Conservation (phyloP, 1,284 basidiomycete species). For the Leccinum fallax region DNA sequence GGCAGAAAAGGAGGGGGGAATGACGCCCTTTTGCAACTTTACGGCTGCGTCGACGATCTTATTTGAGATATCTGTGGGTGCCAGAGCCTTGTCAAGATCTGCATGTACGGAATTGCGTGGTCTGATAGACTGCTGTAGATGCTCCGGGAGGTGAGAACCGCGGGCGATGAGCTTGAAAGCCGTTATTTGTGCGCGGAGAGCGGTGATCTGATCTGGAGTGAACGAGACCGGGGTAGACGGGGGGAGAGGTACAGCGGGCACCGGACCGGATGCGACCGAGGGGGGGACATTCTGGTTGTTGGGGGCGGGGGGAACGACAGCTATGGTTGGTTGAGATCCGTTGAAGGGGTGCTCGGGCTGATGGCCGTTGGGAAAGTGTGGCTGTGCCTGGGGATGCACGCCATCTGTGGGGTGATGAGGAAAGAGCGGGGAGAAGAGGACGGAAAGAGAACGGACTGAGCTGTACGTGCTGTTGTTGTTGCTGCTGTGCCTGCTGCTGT, state of each 20-base stretch:
- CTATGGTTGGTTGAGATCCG: conserved; percentile 11
- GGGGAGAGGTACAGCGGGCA: conserved; percentile 33
- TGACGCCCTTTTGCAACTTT: conserved; percentile 67
- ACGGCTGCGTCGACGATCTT: conserved; percentile 78
- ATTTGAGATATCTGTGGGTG: conserved; percentile 58
- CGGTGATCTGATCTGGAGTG: conserved; percentile 80
- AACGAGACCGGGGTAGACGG: conserved; percentile 73
- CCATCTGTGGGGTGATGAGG: conserved; percentile 28
- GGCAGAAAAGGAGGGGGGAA: conserved; percentile 3
- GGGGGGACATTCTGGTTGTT: conserved; percentile 17
- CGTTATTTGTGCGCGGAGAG: conserved; percentile 86
- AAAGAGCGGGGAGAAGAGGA: not conserved
- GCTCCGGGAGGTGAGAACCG: conserved; percentile 80
- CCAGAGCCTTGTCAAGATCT: conserved; percentile 66
- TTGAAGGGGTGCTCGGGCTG: conserved; percentile 24
- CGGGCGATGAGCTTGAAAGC: conserved; percentile 86
- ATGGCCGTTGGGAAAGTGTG: conserved; percentile 29
- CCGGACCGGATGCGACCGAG: conserved; percentile 32
- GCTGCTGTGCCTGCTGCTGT: conserved; percentile 34
- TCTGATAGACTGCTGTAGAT: conserved; percentile 78
- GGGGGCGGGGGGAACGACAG: conserved; percentile 7
- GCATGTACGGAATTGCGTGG: conserved; percentile 58
- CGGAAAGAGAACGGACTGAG: conserved; percentile 28
- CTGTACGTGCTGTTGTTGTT: conserved; percentile 31
- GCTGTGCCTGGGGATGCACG: conserved; percentile 24